These are phyloP conservation scores for Cymbopogon flexuosus DNA, from an alignment of 202 grass and related monocot genomes.

Conservation along the genomic window DNA sequence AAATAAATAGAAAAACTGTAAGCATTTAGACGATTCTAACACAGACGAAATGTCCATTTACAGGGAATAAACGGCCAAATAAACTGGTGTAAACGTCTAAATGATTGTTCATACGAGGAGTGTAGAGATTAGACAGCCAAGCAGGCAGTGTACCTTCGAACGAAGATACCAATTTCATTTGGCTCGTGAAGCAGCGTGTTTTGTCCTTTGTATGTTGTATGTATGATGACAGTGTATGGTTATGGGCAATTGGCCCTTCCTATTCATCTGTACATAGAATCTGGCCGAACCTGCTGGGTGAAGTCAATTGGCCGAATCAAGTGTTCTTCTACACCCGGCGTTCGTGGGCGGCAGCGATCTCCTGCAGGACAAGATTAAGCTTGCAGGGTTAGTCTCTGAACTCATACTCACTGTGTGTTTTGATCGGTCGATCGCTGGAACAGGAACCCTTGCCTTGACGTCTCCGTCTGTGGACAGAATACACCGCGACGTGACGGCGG, in stretches of 20 bases:
- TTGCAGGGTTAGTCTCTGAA: not conserved
- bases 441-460: constrained; percentile 47
- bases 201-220: not conserved
- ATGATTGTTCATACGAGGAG: not conserved
- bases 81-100: not conserved
- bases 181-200: not conserved
- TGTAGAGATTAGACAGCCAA: not conserved
- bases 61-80: not conserved
- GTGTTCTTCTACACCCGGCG: constrained; percentile 19
- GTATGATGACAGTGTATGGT: not conserved
- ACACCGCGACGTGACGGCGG: constrained; percentile 67
- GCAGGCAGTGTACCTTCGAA: not conserved
- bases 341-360: constrained; percentile 45
- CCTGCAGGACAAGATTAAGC: constrained; percentile 33
- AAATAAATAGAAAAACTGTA: not conserved
- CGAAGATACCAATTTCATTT: not conserved
- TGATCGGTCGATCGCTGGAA: not conserved
- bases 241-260: not conserved
- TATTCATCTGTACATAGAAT: constrained; percentile 12
- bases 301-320: not conserved
- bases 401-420: not conserved
- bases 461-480: constrained; percentile 50
- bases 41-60: not conserved
- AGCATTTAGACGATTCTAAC: not conserved
- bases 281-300: constrained; percentile 38